A percentile compares a stretch with the other conserved stretches of the same genome.
phyloP scores from a whole-genome alignment of 2,329 filamentous ascomycete species.

The Dendryphion nanum region DNA sequence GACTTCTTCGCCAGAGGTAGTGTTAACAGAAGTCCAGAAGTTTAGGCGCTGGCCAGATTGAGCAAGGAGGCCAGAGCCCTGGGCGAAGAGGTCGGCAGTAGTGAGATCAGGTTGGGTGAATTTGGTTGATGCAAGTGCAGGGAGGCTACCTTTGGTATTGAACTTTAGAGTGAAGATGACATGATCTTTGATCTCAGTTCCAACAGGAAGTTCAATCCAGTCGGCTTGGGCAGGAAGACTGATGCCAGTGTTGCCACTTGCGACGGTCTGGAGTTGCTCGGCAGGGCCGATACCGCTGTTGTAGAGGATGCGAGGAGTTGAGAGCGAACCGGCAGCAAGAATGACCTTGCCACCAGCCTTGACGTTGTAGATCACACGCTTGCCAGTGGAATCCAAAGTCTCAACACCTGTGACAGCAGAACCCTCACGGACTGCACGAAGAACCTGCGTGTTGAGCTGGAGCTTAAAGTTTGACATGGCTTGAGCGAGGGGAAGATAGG shows the following conservation, averaged over 20 bases:
- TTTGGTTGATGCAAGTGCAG: slow-evolving; percentile 17
- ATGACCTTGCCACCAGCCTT: slow-evolving; percentile 62
- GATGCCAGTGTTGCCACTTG: slow-evolving; percentile 39
- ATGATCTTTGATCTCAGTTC: slow-evolving; percentile 43
- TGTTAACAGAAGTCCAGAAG: slow-evolving; percentile 48
- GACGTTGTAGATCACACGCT: slow-evolving; percentile 52
- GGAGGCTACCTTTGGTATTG: slow-evolving; percentile 20
- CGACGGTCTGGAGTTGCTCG: slow-evolving; percentile 46
- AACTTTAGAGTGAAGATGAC: slow-evolving; percentile 37
- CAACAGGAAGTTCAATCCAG: slow-evolving; percentile 53
- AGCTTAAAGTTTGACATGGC: slow-evolving; percentile 64
- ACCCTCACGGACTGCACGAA: slow-evolving; percentile 61
- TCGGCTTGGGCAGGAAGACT: slow-evolving; percentile 43
- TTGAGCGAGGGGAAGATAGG: slow-evolving; percentile 64
- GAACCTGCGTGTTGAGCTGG: slow-evolving; percentile 64
- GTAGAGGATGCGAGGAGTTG: slow-evolving; percentile 66
- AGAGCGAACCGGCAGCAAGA: slow-evolving; percentile 66
- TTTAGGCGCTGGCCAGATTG: slow-evolving; percentile 50
- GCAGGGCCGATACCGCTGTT: slow-evolving; percentile 66
- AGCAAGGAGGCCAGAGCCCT: slow-evolving; percentile 42
- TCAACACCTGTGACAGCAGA: slow-evolving; percentile 64
- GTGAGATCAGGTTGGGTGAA: slow-evolving; percentile 29
- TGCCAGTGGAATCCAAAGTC: slow-evolving; percentile 45
- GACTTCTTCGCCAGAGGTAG: slow-evolving; percentile 35
- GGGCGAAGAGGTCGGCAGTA: slow-evolving; percentile 31